phyloP scores from a whole-genome alignment of 805 yeast genomes.

The Pichia heedii region DNA sequence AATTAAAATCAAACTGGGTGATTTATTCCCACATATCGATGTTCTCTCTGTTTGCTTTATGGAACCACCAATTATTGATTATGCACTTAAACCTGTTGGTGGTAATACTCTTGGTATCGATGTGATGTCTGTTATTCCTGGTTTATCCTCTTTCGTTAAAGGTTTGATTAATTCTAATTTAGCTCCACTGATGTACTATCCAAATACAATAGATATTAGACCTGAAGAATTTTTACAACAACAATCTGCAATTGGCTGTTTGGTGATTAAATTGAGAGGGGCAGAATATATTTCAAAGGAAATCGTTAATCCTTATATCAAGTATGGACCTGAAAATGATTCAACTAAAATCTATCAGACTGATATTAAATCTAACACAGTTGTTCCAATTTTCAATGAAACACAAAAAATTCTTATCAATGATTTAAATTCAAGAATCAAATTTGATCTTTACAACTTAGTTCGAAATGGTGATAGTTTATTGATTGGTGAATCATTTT shows the following conservation, averaged over 20 bases:
- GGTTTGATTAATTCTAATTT: constrained; percentile 58
- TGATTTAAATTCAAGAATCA: constrained; percentile 46
- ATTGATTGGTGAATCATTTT: constrained; percentile 39
- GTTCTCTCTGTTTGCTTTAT: constrained; percentile 61
- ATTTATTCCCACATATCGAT: constrained; percentile 70
- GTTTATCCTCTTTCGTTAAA: constrained; percentile 64
- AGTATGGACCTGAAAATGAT: constrained; percentile 30
- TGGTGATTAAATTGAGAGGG: constrained; percentile 53
- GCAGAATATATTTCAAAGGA: constrained; percentile 38
- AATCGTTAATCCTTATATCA: constrained; percentile 38
- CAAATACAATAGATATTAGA: constrained; percentile 68
- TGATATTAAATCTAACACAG: constrained; percentile 45
- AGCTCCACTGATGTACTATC: constrained; percentile 75
- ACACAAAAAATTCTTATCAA: constrained; percentile 51
- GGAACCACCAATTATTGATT: constrained; percentile 73
- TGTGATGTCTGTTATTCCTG: constrained; percentile 78
- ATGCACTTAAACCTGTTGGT: constrained; percentile 77
- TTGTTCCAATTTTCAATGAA: constrained; percentile 59
- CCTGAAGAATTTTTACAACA: constrained; percentile 63
- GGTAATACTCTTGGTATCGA: constrained; percentile 84
- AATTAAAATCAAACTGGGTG: constrained; percentile 51
- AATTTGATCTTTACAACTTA: constrained; percentile 47
- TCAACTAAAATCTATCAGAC: constrained; percentile 31
- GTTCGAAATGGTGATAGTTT: constrained; percentile 44
- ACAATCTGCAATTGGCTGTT: constrained; percentile 62